Conservation (phyloP, 495 filamentous ascomycete genomes). For the Penicillium ucsense region DNA sequence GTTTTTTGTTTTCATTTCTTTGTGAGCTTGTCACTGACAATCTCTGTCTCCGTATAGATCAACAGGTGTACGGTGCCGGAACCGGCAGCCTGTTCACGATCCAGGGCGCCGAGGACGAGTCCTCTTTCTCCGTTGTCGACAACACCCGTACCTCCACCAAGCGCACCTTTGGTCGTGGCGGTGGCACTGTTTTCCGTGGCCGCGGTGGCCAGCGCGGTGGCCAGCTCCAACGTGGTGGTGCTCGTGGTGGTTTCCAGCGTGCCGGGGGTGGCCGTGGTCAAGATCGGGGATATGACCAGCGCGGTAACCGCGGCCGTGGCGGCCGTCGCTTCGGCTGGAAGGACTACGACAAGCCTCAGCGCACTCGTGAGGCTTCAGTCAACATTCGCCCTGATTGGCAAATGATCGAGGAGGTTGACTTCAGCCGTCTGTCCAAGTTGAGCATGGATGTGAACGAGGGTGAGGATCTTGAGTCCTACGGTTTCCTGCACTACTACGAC, state of each 20-base stretch:
- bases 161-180: slow-evolving; percentile 78
- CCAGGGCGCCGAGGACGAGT: slow-evolving; percentile 88
- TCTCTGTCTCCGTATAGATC: slow-evolving; percentile 47
- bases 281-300: slow-evolving; percentile 53
- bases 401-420: slow-evolving; percentile 96
- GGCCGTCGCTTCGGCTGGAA: slow-evolving; percentile 95
- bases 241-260: slow-evolving; percentile 56
- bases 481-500: slow-evolving; percentile 97
- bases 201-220: slow-evolving; percentile 51
- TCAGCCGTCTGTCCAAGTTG: slow-evolving; percentile 85
- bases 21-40: background rate
- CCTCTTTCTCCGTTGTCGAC: slow-evolving; percentile 94
- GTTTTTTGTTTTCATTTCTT: too few species aligned
- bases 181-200: slow-evolving; percentile 78
- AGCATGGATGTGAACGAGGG: slow-evolving; percentile 91
- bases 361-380: slow-evolving; percentile 90
- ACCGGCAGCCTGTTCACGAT: slow-evolving; percentile 78
- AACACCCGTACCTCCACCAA: slow-evolving; percentile 79
- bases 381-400: slow-evolving; percentile 91
- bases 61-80: slow-evolving; percentile 93
- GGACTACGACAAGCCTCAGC: slow-evolving; percentile 95
- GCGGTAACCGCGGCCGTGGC: slow-evolving; percentile 44
- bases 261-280: slow-evolving; percentile 58
- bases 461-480: slow-evolving; percentile 89
- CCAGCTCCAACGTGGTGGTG: slow-evolving; percentile 31